phyloP scores from a whole-genome alignment of 2,329 filamentous ascomycete genomes.

The Pleoardoris graminearum region DNA sequence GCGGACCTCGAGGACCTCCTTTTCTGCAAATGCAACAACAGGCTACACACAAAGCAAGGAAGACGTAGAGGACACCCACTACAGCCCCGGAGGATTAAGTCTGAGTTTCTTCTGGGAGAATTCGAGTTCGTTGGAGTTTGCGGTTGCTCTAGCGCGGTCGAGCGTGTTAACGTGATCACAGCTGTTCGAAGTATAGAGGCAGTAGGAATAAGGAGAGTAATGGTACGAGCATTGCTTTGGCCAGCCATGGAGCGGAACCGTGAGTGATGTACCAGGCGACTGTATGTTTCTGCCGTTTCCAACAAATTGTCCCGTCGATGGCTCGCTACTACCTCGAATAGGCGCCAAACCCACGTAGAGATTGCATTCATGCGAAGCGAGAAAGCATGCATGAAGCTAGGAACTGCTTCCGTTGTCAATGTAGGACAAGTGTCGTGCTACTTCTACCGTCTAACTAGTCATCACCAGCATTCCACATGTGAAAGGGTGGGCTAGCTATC shows the following conservation, averaged over 20 bases:
- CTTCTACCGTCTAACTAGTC: background rate
- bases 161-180: background rate
- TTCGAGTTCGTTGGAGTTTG: constrained; percentile 1
- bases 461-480: background rate
- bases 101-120: background rate
- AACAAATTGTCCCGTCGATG: background rate
- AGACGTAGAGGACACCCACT: background rate
- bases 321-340: background rate
- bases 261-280: background rate
- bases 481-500: background rate
- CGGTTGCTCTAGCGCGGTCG: background rate
- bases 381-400: background rate
- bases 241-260: background rate
- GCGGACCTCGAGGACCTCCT: background rate
- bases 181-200: background rate
- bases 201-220: background rate
- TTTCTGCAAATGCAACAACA: constrained; percentile 1
- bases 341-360: background rate
- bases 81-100: background rate
- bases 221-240: background rate
- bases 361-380: background rate
- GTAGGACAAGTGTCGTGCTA: background rate
- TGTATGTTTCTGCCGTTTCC: background rate
- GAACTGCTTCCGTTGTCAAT: background rate
- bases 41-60: background rate